Conservation (phyloP, 805 yeast species). For the Ogataea haglerorum region DNA sequence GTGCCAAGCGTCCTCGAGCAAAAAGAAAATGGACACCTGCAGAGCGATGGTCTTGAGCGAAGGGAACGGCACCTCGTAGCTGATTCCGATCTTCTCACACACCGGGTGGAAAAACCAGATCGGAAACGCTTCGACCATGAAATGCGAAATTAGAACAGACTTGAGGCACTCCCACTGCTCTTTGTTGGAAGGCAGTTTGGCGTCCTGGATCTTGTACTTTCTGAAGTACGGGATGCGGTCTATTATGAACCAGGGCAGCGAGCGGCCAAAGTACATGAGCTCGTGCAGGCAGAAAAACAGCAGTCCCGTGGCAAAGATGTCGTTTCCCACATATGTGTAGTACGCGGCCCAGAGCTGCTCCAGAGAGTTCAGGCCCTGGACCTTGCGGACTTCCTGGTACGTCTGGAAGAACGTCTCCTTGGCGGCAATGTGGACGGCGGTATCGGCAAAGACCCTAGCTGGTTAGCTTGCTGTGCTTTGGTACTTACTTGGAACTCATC, state of each 20-base stretch:
- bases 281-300: slow-evolving; percentile 83
- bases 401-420: slow-evolving; percentile 24
- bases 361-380: slow-evolving; percentile 39
- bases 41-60: slow-evolving; percentile 48
- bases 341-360: slow-evolving; percentile 88
- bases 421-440: slow-evolving; percentile 21
- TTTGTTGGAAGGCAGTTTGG: slow-evolving; percentile 69
- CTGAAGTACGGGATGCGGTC: slow-evolving; percentile 84
- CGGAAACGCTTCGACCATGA: slow-evolving; percentile 91
- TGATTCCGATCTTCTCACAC: slow-evolving; percentile 76
- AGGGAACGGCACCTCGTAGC: slow-evolving; percentile 85
- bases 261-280: slow-evolving; percentile 84
- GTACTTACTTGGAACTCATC: slow-evolving; percentile 11
- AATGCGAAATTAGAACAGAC: slow-evolving; percentile 79
- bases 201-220: slow-evolving; percentile 84
- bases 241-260: slow-evolving; percentile 87
- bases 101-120: slow-evolving; percentile 97
- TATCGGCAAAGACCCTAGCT: slow-evolving; percentile 28
- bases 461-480: neutral
- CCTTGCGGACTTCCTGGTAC: slow-evolving; percentile 24
- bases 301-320: slow-evolving; percentile 86
- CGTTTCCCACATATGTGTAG: slow-evolving; percentile 82
- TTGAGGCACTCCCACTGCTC: slow-evolving; percentile 95
- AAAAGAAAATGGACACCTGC: slow-evolving; percentile 76
- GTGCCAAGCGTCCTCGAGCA: slow-evolving; percentile 94